Evolutionary conservation across 1,139 yeast genomes (phyloP), one percentile per base, ranked within the genome.

Genomic region (Geotrichum histeridarum): DNA sequence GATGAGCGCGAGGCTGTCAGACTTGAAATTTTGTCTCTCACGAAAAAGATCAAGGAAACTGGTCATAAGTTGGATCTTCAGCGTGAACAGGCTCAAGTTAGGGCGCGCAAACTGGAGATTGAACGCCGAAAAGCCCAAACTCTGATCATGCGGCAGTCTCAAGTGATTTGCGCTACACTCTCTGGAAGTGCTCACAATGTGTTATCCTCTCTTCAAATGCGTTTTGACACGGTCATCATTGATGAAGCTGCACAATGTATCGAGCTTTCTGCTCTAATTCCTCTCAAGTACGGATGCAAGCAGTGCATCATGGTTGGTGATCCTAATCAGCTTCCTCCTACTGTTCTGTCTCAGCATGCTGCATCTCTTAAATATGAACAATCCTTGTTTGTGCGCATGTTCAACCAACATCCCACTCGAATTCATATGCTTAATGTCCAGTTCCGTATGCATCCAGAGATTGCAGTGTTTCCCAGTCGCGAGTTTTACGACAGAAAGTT

Each of bases 231-330:
- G n/a, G 98, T 94, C 1, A 84, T 94, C 54, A 84, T 94, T 61
- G 99, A 94, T 75, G 99, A 94, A 70, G 99, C 99, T 1, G 95
- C 98, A 65, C 99, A 94, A 69, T 86, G 96, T 81, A 93, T 94
- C 47, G 99, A 94, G 67, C 69, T 93, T 46, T 88, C 96, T 9
- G 88, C 96, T 0, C 78, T 94, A 36, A 93, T 93, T 64, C 99
- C 99, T 0, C 75, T 94, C 61, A 77, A 96, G 65, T 94, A 91
- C 68, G 99, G 99, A 1, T 88, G 96, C 64, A 83, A 78, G 59
- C 82, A 83, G 55, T 91, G 98, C 73, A 85, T 94, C 50, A 88
- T 94, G 96, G 99, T 94, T 51, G 99, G 99, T 66, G 99, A 94
- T 74, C 99, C 99, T 1, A 91, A 93, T 67, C 99, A 94, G 73